Evolutionary conservation across 768 basidiomycete genomes (phyloP), one percentile per base, ranked within the genome.

Genomic region (Russula emetica): DNA sequence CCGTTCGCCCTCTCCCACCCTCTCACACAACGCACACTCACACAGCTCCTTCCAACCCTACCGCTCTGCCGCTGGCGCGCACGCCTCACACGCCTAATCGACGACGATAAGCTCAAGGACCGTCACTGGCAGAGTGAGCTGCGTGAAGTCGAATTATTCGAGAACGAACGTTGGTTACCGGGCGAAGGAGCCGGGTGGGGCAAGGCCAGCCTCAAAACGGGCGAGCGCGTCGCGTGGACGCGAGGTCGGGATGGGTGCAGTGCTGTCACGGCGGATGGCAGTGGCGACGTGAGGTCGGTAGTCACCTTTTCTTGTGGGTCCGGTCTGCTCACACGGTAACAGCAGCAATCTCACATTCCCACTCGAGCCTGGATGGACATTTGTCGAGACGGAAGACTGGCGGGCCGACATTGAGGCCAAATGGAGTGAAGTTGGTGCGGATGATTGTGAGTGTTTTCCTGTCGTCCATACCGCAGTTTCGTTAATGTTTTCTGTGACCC

Each of bases 321-420:
- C 40, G 28, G 52, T 57, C 30, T 38, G 56, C 69, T 70, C 36
- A 68, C 36, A 26, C 42, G 38, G 56, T 62, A 65, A 72, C 73
- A 89, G 85, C 78, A 92, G 90, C 74, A 88, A 88, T 78, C 79
- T 92, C 60, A 90, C 87, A 2, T 91, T 92, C 69, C 83, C 85
- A 9, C 83, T 93, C n/a, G 81, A 84, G 3, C 79, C 83, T 4
- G 86, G 85, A 0, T 92, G 90, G 89, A 71, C 77, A 1, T 92
- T 91, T 62, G 83, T 92, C 8, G 81, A 84, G 65, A 85, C 85
- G 0, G 90, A 93, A 68, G 84, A 87, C 58, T 93, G 90, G 91
- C 78, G 86, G 57, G 79, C 83, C 30, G 90, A 92, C 73, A 57
- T 84, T 8, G 75, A 75, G 30, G 86, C 80, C 3, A 71, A 69